These are phyloP conservation scores for Hyaloperonospora brassicae DNA, from an alignment of 352 stramenopile species.

Conservation along the genomic window DNA sequence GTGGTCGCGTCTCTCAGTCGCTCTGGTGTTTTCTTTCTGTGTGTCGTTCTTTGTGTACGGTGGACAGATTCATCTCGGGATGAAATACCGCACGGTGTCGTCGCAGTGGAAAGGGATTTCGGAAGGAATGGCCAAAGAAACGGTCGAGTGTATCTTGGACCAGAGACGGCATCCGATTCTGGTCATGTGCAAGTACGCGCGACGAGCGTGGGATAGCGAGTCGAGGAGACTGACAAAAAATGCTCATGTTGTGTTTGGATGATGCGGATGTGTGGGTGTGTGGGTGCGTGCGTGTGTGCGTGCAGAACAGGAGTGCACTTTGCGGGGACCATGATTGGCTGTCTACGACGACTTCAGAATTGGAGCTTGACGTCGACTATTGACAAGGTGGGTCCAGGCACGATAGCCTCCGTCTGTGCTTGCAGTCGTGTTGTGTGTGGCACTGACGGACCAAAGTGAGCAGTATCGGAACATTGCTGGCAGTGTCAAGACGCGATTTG, in stretches of 20 bases:
- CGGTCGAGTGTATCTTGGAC: constrained; percentile 79
- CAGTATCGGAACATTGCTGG: constrained; percentile 83
- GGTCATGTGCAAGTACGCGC: constrained; percentile 81
- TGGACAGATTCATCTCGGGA: constrained; percentile 63
- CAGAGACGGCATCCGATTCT: constrained; percentile 70
- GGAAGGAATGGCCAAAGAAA: constrained; percentile 80
- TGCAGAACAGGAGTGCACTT: constrained; percentile 65
- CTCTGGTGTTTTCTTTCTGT: not conserved
- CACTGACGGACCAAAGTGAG: not conserved
- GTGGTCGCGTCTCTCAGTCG: too few relatives aligned
- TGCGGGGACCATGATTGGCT: constrained; percentile 73
- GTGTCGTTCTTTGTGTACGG: not conserved
- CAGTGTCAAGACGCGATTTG: constrained; percentile 80
- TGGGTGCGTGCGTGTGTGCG: not conserved
- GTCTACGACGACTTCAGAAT: constrained; percentile 72
- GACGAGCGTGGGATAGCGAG: not conserved
- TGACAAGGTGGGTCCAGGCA: constrained; percentile 47
- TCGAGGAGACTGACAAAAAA: not conserved
- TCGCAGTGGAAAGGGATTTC: constrained; percentile 65
- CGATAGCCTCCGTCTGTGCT: not conserved
- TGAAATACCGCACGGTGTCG: constrained; percentile 68
- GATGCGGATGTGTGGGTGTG: too few relatives aligned
- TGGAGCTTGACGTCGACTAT: constrained; percentile 84
- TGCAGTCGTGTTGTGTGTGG: not conserved
- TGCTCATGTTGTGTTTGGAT: too few relatives aligned